Percentiles rank a stretch among this genome's conserved stretches.
Evolutionary conservation across 1,284 basidiomycete species (phyloP).

Genomic region (Irpex sp.): DNA sequence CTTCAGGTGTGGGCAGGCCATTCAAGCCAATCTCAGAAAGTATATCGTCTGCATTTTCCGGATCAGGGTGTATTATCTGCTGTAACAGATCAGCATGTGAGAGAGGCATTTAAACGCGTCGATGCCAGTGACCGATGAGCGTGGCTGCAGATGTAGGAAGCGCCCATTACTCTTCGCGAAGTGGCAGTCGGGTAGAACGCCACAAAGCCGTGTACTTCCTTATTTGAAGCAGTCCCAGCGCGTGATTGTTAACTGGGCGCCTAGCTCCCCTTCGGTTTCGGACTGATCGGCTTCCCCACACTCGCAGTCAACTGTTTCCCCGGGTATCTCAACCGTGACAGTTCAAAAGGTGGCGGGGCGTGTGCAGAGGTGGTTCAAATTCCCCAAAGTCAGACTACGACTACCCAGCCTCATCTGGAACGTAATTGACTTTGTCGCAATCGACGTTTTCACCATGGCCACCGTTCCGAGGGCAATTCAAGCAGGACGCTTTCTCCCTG

Average conservation of each 20-base stretch:
- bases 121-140: not conserved
- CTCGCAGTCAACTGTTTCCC: not conserved
- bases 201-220: not conserved
- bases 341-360: not conserved
- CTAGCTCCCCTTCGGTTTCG: not conserved
- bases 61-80: slow-evolving; percentile 42
- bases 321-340: too few relatives aligned
- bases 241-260: slow-evolving; percentile 4
- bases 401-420: not conserved
- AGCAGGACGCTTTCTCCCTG: slow-evolving; percentile 2
- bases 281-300: slow-evolving; percentile 7
- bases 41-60: slow-evolving; percentile 37
- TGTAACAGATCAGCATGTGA: slow-evolving; percentile 28
- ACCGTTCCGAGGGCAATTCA: not conserved
- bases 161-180: not conserved
- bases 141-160: not conserved
- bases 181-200: not conserved
- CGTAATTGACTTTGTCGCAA: too few relatives aligned
- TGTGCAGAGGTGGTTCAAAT: not conserved
- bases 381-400: not conserved
- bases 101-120: slow-evolving; percentile 19
- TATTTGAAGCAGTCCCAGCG: not conserved
- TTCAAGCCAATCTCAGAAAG: slow-evolving; percentile 54
- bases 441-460: not conserved
- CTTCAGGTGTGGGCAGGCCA: slow-evolving; percentile 50